These are phyloP conservation scores for Claviceps fusiformis DNA, from an alignment of 2,329 filamentous ascomycete species.

Conservation along the genomic window DNA sequence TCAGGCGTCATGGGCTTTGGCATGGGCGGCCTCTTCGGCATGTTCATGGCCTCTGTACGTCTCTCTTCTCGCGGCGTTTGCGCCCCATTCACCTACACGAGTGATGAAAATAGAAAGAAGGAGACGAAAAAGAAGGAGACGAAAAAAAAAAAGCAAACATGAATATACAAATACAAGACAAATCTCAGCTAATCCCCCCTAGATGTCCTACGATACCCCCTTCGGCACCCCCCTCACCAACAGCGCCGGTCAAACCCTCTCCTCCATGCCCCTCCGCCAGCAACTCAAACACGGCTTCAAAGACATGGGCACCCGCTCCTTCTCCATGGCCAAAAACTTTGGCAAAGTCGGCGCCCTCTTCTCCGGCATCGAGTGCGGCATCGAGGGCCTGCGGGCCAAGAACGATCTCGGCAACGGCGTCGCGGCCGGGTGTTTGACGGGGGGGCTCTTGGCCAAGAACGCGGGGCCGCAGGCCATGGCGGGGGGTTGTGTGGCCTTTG, in stretches of 20 bases:
- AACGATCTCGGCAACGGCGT: slow-evolving; percentile 87
- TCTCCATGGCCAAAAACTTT: slow-evolving; percentile 83
- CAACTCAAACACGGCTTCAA: slow-evolving; percentile 79
- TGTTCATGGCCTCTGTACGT: slow-evolving; percentile 94
- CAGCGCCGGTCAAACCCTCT: slow-evolving; percentile 23
- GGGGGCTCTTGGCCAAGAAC: slow-evolving; percentile 72
- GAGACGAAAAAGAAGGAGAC: background rate
- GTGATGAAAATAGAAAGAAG: no score
- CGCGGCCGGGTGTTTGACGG: slow-evolving; percentile 78
- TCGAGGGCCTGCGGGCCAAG: slow-evolving; percentile 84
- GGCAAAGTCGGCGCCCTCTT: slow-evolving; percentile 86
- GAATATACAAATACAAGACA: no score
- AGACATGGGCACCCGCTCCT: slow-evolving; percentile 83
- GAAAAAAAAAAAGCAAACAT: background rate
- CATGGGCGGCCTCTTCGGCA: slow-evolving; percentile 82
- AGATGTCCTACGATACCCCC: slow-evolving; percentile 98
- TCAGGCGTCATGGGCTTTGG: slow-evolving; percentile 89
- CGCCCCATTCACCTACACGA: background rate
- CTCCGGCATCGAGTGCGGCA: slow-evolving; percentile 85
- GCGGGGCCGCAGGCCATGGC: slow-evolving; percentile 82
- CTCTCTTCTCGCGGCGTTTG: background rate
- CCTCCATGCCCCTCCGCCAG: slow-evolving; percentile 64
- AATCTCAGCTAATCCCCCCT: background rate
- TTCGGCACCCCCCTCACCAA: slow-evolving; percentile 41
- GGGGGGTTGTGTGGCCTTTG: slow-evolving; percentile 84